phyloP scores from a whole-genome alignment of 2,329 filamentous ascomycete genomes.

The Pseudophaeomoniella oleicola region DNA sequence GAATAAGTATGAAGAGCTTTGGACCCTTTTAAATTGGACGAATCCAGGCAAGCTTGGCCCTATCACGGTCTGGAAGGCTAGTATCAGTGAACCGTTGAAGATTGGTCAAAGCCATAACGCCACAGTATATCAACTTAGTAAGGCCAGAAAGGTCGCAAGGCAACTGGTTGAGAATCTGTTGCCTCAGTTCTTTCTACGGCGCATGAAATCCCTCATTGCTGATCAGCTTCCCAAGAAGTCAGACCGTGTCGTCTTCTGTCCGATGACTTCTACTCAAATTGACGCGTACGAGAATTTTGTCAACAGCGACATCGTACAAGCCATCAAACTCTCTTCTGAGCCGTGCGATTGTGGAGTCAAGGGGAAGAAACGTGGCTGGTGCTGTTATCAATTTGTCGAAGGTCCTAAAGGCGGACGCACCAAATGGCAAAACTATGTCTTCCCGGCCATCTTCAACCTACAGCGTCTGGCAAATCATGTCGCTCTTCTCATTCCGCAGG shows the following conservation, averaged over 20 bases:
- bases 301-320: conserved; percentile 53
- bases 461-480: conserved; percentile 88
- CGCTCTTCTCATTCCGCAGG: conserved; percentile 65
- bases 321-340: conserved; percentile 54
- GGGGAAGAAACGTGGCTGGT: conserved; percentile 62
- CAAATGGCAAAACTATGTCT: conserved; percentile 64
- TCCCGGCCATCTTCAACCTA: conserved; percentile 67
- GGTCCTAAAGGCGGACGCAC: conserved; percentile 31
- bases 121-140: conserved; percentile 65
- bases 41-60: conserved; percentile 63
- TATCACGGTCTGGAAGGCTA: conserved; percentile 60
- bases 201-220: conserved; percentile 86
- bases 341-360: conserved; percentile 52
- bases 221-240: conserved; percentile 89
- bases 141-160: conserved; percentile 65
- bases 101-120: conserved; percentile 88
- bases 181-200: conserved; percentile 76
- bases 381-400: conserved; percentile 50
- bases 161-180: conserved; percentile 77
- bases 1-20: conserved; percentile 94
- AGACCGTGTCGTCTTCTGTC: conserved; percentile 89
- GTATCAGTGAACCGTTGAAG: conserved; percentile 65
- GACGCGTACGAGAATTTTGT: conserved; percentile 73
- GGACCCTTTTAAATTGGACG: conserved; percentile 93
- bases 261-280: conserved; percentile 65